These are phyloP conservation scores for Musa acuminata DNA, from an alignment of 176 grass and related monocot species.

Conservation along the genomic window DNA sequence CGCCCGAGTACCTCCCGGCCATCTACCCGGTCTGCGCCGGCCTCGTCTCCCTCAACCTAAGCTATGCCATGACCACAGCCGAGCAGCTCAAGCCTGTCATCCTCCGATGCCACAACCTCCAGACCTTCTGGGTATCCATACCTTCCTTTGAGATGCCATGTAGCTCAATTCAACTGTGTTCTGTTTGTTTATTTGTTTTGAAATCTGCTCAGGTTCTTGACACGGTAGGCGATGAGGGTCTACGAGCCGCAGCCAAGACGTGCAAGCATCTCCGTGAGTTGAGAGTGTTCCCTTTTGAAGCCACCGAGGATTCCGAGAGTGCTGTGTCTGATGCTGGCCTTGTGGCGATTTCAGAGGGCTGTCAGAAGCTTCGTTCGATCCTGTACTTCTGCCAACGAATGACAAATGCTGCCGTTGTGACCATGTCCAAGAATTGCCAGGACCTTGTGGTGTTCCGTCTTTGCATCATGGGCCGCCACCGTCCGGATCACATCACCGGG, in stretches of 20 bases:
- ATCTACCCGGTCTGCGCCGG: slow-evolving; percentile 42
- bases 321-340: slow-evolving; percentile 64
- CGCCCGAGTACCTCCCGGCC: slow-evolving; percentile 49
- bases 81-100: slow-evolving; percentile 55
- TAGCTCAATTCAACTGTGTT: not conserved
- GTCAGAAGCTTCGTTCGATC: slow-evolving; percentile 51
- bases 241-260: slow-evolving; percentile 31
- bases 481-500: slow-evolving; percentile 50
- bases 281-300: slow-evolving; percentile 60
- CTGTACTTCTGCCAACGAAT: slow-evolving; percentile 92
- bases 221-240: slow-evolving; percentile 68
- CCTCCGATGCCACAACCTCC: slow-evolving; percentile 57
- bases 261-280: slow-evolving; percentile 78
- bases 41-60: slow-evolving; percentile 59
- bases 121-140: slow-evolving; percentile 61
- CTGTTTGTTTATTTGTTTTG: slow-evolving; percentile 10
- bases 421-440: slow-evolving; percentile 65
- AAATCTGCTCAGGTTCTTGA: slow-evolving; percentile 62
- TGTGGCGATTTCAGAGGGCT: slow-evolving; percentile 62
- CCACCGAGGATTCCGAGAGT: slow-evolving; percentile 66
- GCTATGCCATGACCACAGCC: slow-evolving; percentile 51
- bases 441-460: slow-evolving; percentile 79
- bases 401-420: slow-evolving; percentile 70
- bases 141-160: not conserved
- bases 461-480: slow-evolving; percentile 81